phyloP scores from a whole-genome alignment of 192 early-diverging fungal species.

The Spinellus fusiger region DNA sequence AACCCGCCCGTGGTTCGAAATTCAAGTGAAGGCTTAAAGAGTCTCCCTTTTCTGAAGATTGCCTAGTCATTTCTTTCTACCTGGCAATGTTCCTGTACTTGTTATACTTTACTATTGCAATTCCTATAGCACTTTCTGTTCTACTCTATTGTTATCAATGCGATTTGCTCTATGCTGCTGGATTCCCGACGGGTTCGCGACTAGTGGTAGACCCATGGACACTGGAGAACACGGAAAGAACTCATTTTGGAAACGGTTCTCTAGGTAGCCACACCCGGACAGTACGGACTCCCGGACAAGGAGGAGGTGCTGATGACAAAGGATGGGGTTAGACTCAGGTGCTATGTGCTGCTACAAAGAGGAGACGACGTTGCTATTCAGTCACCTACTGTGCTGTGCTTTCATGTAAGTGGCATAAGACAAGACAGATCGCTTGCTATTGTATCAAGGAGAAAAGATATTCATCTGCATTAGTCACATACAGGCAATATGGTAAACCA shows the following conservation, averaged over 20 bases:
- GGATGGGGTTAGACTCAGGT: slow-evolving; percentile 73
- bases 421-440: background rate
- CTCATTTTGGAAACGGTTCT: background rate
- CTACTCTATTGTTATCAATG: slow-evolving; percentile 31
- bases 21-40: background rate
- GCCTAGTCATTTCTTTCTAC: background rate
- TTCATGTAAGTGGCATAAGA: slow-evolving; percentile 50
- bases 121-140: slow-evolving; percentile 17
- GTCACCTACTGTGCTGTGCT: slow-evolving; percentile 62
- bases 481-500: slow-evolving; percentile 86
- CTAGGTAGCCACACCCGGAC: slow-evolving; percentile 62
- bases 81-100: slow-evolving; percentile 20
- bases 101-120: slow-evolving; percentile 20
- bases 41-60: background rate
- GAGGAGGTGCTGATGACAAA: slow-evolving; percentile 70
- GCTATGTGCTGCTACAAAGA: slow-evolving; percentile 66
- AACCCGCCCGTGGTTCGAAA: background rate
- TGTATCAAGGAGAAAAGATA: background rate
- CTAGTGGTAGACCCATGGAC: slow-evolving; percentile 15
- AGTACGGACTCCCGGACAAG: slow-evolving; percentile 57
- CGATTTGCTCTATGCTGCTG: slow-evolving; percentile 26
- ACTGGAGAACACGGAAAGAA: background rate
- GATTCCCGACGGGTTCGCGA: slow-evolving; percentile 30
- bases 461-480: slow-evolving; percentile 30
- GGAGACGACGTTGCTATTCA: slow-evolving; percentile 48